Evolutionary conservation across 192 early-diverging fungal genomes (phyloP).

Genomic region (Coemansia sp.): DNA sequence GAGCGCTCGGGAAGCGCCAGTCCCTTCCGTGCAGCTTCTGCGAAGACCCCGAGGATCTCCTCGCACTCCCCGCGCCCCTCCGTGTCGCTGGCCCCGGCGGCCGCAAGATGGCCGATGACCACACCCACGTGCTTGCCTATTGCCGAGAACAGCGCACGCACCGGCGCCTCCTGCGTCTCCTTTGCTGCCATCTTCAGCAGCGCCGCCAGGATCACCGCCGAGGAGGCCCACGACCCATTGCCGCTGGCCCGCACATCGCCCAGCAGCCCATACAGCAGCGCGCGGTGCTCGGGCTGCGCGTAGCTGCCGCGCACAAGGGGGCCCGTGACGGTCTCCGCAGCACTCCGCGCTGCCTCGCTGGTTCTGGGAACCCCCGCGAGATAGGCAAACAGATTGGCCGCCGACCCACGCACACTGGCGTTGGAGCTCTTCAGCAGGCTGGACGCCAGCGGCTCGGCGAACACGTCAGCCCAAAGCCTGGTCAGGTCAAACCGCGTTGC

Average conservation of each 20-base stretch:
- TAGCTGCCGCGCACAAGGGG: conserved; percentile 59
- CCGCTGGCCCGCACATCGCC: conserved; percentile 27
- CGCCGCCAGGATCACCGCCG: conserved; percentile 59
- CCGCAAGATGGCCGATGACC: conserved; percentile 34
- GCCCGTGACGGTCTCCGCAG: conserved; percentile 21
- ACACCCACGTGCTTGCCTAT: conserved; percentile 59
- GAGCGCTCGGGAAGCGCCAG: conserved; percentile 64
- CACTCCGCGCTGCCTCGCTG: conserved; percentile 16
- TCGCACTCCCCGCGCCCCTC: conserved; percentile 29
- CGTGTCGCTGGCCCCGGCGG: not conserved
- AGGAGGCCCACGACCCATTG: conserved; percentile 31
- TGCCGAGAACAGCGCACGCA: conserved; percentile 62
- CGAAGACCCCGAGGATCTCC: conserved; percentile 45
- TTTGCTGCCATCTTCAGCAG: conserved; percentile 69
- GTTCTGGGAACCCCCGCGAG: conserved; percentile 30
- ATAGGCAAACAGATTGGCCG: conserved; percentile 29
- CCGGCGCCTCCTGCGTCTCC: conserved; percentile 75
- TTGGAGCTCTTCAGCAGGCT: conserved; percentile 48
- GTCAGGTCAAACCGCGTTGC: conserved; percentile 53
- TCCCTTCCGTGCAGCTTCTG: conserved; percentile 52
- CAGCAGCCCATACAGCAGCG: conserved; percentile 62
- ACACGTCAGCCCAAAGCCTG: conserved; percentile 62
- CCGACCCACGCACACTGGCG: conserved; percentile 23
- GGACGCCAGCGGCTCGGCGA: conserved; percentile 53
- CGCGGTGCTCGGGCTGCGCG: conserved; percentile 69